A percentile compares a stretch with the other conserved stretches of the same genome.
Evolutionary conservation across 441 rosid genomes (phyloP).

Genomic region (Adansonia grandidieri): DNA sequence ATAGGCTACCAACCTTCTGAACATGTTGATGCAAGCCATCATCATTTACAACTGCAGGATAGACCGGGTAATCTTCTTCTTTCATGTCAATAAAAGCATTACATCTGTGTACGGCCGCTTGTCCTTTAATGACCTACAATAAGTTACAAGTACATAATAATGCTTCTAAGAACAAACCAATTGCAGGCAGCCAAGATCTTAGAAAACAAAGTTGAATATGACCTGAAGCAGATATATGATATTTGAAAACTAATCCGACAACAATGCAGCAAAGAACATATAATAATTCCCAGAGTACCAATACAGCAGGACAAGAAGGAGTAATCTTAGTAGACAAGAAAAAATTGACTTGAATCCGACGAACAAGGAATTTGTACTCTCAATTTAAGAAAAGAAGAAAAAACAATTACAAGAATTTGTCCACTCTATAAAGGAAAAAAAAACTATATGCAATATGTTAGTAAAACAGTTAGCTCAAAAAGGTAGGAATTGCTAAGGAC

Average conservation of each 20-base stretch:
- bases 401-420: not conserved
- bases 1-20: conserved; percentile 49
- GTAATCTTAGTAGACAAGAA: not conserved
- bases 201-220: not conserved
- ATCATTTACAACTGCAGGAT: conserved; percentile 71
- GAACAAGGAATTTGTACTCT: not conserved
- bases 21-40: conserved; percentile 53
- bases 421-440: not conserved
- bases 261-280: not conserved
- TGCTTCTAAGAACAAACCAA: conserved; percentile 5
- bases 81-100: conserved; percentile 49
- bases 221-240: not conserved
- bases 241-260: not conserved
- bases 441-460: not conserved
- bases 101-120: conserved; percentile 74
- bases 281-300: not conserved
- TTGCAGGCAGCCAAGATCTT: not conserved
- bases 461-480: not conserved
- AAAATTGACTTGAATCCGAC: not conserved
- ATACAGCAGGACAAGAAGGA: not conserved
- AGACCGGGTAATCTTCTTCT: conserved; percentile 48
- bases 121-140: conserved; percentile 62
- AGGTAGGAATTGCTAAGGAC: not conserved
- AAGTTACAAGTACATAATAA: conserved; percentile 18
- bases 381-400: not conserved